These are phyloP conservation scores for Phytophthora melonis DNA, from an alignment of 352 stramenopile genomes.

Conservation along the genomic window DNA sequence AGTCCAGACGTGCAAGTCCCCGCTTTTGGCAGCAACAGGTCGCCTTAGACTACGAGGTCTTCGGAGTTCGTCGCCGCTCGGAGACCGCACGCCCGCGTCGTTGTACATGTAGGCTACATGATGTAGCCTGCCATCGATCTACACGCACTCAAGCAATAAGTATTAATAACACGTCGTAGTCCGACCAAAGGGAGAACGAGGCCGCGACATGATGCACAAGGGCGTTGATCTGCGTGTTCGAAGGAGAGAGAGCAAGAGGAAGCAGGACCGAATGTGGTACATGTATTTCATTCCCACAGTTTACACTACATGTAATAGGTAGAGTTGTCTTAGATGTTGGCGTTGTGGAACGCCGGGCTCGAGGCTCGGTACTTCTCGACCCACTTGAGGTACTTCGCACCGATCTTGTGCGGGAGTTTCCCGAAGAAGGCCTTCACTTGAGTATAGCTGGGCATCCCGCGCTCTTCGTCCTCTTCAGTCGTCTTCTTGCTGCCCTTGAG, in stretches of 20 bases:
- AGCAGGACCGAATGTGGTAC: neutral
- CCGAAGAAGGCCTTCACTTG: neutral
- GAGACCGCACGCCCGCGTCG: neutral
- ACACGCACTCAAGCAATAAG: neutral
- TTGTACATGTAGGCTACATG: too few relatives aligned
- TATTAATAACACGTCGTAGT: too few relatives aligned
- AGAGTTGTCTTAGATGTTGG: constrained; percentile 1
- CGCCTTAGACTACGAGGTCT: neutral
- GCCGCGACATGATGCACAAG: neutral
- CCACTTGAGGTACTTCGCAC: constrained; percentile 1
- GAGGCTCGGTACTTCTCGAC: neutral
- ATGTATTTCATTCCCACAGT: too few relatives aligned
- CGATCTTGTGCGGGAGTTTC: neutral
- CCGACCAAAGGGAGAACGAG: neutral
- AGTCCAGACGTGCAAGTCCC: constrained; percentile 51
- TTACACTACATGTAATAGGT: too few relatives aligned
- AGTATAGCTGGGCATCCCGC: neutral
- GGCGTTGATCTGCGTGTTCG: neutral
- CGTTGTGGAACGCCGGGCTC: neutral
- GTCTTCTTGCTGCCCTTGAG: constrained; percentile 3
- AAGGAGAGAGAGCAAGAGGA: neutral
- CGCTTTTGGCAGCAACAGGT: constrained; percentile 30
- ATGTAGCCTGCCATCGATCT: neutral
- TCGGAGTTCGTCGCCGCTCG: neutral
- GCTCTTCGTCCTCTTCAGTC: neutral